Percentiles rank a stretch among this genome's conserved stretches.
These are phyloP conservation scores for Paecilomyces variotii DNA, from an alignment of 2,329 filamentous ascomycete species.

Conservation along the genomic window DNA sequence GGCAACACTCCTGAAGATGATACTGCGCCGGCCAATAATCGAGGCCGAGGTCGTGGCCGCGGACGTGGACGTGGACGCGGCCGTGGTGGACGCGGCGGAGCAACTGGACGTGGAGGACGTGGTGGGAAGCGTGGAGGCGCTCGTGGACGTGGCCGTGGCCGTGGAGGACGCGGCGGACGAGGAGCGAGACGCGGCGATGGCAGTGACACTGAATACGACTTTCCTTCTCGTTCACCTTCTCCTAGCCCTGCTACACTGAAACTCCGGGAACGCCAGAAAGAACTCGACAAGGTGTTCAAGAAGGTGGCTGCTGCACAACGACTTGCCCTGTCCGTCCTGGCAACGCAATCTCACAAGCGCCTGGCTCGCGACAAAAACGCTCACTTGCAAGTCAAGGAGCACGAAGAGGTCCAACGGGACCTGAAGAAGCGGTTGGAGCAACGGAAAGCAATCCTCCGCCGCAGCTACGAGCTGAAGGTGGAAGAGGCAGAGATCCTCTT, in stretches of 20 bases:
- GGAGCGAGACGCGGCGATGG: conserved; percentile 23
- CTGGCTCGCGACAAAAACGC: conserved; percentile 33
- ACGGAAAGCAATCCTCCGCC: conserved; percentile 20
- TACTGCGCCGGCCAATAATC: conserved; percentile 3
- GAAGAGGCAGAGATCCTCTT: conserved; percentile 21
- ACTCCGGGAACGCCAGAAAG: conserved; percentile 34
- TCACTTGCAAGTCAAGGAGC: conserved; percentile 33
- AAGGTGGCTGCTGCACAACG: conserved; percentile 34
- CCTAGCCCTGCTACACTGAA: conserved; percentile 28
- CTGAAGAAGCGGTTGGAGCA: conserved; percentile 20
- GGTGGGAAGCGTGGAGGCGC: conserved; percentile 19
- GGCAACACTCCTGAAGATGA: conserved; percentile 9
- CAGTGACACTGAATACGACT: conserved; percentile 20
- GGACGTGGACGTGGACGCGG: conserved; percentile 22
- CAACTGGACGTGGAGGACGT: conserved; percentile 13
- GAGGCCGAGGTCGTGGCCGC: conserved; percentile 23
- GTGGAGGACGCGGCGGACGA: conserved; percentile 14
- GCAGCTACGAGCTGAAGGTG: conserved; percentile 26
- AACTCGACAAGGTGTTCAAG: conserved; percentile 35
- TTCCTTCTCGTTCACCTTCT: conserved; percentile 24
- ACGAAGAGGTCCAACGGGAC: conserved; percentile 24
- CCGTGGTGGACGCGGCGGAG: conserved; percentile 16
- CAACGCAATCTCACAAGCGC: conserved; percentile 29
- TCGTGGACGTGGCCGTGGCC: conserved; percentile 7
- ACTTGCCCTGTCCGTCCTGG: conserved; percentile 32